Conservation (phyloP, 2,329 filamentous ascomycete species). For the Graphiopsis chlorocephala region DNA sequence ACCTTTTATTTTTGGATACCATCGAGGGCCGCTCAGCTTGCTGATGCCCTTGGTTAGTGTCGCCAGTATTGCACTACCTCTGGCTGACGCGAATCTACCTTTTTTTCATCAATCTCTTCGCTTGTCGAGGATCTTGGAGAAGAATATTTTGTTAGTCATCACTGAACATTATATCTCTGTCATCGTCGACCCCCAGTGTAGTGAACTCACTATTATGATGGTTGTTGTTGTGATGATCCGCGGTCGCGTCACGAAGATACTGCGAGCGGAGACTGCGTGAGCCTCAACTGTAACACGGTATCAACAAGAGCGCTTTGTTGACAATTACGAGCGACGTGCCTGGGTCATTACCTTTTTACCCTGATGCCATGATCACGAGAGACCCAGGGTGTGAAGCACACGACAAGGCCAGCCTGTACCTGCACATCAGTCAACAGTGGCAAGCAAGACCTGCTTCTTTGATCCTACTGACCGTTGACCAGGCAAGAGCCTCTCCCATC, state of each 20-base stretch:
- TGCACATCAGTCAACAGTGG: no score
- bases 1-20: neutral
- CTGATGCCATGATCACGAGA: neutral
- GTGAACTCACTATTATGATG: neutral
- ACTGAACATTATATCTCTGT: neutral
- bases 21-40: conserved; percentile 11
- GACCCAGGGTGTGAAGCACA: neutral
- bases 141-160: neutral
- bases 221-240: neutral
- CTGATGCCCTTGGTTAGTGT: conserved; percentile 11
- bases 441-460: neutral
- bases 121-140: conserved; percentile 7
- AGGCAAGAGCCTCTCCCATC: neutral
- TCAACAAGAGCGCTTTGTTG: neutral
- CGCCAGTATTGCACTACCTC: conserved; percentile 15
- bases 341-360: neutral
- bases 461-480: neutral
- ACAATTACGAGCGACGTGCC: neutral
- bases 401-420: neutral
- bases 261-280: neutral
- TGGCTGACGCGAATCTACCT: conserved; percentile 6
- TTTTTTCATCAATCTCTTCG: conserved; percentile 16
- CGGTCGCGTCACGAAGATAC: neutral
- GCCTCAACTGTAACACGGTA: neutral
- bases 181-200: neutral